A percentile compares a stretch with the other conserved stretches of the same genome.
These are phyloP conservation scores for Aspergillus cavernicola DNA, from an alignment of 495 filamentous ascomycete genomes.

Conservation along the genomic window DNA sequence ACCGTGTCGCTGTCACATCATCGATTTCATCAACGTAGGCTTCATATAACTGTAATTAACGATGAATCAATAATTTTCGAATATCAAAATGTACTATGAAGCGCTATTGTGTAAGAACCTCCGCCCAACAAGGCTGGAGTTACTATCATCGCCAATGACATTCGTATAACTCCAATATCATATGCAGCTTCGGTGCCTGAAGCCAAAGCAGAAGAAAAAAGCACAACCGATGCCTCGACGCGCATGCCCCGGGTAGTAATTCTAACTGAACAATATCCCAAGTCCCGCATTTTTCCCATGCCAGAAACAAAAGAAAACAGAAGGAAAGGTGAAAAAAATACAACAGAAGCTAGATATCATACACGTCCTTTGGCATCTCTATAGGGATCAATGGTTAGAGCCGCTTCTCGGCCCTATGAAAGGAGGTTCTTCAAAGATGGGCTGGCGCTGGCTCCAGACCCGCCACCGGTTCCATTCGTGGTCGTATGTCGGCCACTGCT, in stretches of 20 bases:
- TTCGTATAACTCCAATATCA: constrained; percentile 10
- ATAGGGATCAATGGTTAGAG: constrained; percentile 17
- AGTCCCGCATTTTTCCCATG: constrained; percentile 22
- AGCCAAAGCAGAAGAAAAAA: background rate
- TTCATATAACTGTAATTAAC: too few species aligned
- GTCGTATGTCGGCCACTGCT: constrained; percentile 30
- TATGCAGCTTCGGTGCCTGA: constrained; percentile 1
- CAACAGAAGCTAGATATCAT: constrained; percentile 24
- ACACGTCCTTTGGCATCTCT: constrained; percentile 13
- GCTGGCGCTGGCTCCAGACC: constrained; percentile 62
- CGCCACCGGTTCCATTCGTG: constrained; percentile 33
- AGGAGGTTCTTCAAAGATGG: constrained; percentile 73
- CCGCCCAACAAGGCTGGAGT: background rate
- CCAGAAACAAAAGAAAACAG: constrained; percentile 20
- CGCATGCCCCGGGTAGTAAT: background rate
- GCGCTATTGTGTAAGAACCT: background rate
- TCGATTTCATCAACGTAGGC: too few species aligned
- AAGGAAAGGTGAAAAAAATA: constrained; percentile 16
- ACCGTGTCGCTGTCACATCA: too few species aligned
- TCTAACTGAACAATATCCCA: constrained; percentile 22
- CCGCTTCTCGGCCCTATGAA: constrained; percentile 40
- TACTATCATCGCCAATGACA: constrained; percentile 4
- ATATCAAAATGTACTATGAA: too few species aligned
- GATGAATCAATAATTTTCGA: too few species aligned
- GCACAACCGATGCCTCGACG: constrained; percentile 1